phyloP scores from a whole-genome alignment of 1,139 yeast genomes.

The Scheffersomyces stambukii region DNA sequence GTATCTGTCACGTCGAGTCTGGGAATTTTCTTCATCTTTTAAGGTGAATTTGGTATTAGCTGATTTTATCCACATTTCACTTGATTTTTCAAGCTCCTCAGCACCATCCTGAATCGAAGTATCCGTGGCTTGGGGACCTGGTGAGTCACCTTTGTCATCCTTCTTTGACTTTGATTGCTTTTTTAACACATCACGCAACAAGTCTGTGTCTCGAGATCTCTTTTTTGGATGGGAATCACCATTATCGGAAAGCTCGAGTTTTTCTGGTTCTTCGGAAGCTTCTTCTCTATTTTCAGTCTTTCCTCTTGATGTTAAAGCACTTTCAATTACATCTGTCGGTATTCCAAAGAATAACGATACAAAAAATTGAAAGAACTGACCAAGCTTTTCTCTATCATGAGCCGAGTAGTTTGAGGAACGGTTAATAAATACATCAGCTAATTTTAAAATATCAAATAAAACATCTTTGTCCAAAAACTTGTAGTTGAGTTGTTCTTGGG shows the following conservation, averaged over 20 bases:
- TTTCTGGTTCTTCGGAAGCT: slow-evolving; percentile 12
- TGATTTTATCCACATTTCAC: slow-evolving; percentile 63
- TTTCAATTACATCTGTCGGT: slow-evolving; percentile 27
- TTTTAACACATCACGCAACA: slow-evolving; percentile 72
- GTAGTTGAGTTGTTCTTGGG: slow-evolving; percentile 76
- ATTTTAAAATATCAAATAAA: slow-evolving; percentile 66
- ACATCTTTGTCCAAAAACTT: slow-evolving; percentile 63
- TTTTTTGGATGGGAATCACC: slow-evolving; percentile 31
- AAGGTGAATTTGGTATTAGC: slow-evolving; percentile 31
- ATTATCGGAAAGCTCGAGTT: slow-evolving; percentile 6
- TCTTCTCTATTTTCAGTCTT: too few relatives aligned
- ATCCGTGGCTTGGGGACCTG: slow-evolving; percentile 26
- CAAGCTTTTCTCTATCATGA: slow-evolving; percentile 76
- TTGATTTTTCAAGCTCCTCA: slow-evolving; percentile 54
- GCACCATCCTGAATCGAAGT: slow-evolving; percentile 32
- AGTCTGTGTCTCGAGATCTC: slow-evolving; percentile 60
- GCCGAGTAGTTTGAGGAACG: slow-evolving; percentile 72
- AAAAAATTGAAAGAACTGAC: slow-evolving; percentile 68
- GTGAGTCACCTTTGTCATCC: slow-evolving; percentile 33
- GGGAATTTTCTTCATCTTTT: slow-evolving; percentile 18
- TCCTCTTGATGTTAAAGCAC: slow-evolving; percentile 21
- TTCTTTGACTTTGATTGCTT: slow-evolving; percentile 51
- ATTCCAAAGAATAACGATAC: slow-evolving; percentile 65
- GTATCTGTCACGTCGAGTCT: slow-evolving; percentile 44
- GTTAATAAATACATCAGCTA: slow-evolving; percentile 67